Evolutionary conservation across 2,329 filamentous ascomycete genomes (phyloP).

Genomic region (Phaeosphaeriaceae sp.): DNA sequence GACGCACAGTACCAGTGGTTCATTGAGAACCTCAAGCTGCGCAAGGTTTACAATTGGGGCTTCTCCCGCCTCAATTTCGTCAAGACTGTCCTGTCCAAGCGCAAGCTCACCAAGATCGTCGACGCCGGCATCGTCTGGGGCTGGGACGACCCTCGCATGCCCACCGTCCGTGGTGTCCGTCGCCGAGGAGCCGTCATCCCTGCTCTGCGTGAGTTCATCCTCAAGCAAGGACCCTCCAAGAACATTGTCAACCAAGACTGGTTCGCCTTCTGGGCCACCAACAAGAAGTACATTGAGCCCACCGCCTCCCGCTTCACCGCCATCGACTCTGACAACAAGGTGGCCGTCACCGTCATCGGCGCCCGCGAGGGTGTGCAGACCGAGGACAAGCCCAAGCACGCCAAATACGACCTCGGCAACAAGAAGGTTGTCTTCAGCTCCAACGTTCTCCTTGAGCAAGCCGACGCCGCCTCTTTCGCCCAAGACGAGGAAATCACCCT

Average conservation of each 20-base stretch:
- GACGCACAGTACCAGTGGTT: slow-evolving; percentile 91
- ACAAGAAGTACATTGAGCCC: slow-evolving; percentile 62
- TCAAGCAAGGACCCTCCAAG: slow-evolving; percentile 83
- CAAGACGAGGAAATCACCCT: slow-evolving; percentile 90
- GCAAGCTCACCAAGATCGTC: slow-evolving; percentile 85
- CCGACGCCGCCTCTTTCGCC: slow-evolving; percentile 81
- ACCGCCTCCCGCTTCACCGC: slow-evolving; percentile 58
- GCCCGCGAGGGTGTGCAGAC: slow-evolving; percentile 62
- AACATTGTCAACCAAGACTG: slow-evolving; percentile 88
- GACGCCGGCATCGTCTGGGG: slow-evolving; percentile 79
- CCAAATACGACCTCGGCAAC: slow-evolving; percentile 86
- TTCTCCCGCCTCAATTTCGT: slow-evolving; percentile 87
- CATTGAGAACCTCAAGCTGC: slow-evolving; percentile 74
- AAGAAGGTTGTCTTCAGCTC: slow-evolving; percentile 86
- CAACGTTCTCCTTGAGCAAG: slow-evolving; percentile 83
- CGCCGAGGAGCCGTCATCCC: slow-evolving; percentile 81
- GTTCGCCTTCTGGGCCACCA: slow-evolving; percentile 67
- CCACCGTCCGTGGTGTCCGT: slow-evolving; percentile 80
- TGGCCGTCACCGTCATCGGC: slow-evolving; percentile 74
- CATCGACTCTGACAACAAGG: slow-evolving; percentile 73
- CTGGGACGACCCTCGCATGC: slow-evolving; percentile 89
- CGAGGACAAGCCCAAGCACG: slow-evolving; percentile 84
- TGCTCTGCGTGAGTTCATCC: slow-evolving; percentile 82
- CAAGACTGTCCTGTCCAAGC: slow-evolving; percentile 82
- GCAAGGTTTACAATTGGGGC: slow-evolving; percentile 84